Evolutionary conservation across 257 asterid species (phyloP).

Genomic region (Striga asiatica): DNA sequence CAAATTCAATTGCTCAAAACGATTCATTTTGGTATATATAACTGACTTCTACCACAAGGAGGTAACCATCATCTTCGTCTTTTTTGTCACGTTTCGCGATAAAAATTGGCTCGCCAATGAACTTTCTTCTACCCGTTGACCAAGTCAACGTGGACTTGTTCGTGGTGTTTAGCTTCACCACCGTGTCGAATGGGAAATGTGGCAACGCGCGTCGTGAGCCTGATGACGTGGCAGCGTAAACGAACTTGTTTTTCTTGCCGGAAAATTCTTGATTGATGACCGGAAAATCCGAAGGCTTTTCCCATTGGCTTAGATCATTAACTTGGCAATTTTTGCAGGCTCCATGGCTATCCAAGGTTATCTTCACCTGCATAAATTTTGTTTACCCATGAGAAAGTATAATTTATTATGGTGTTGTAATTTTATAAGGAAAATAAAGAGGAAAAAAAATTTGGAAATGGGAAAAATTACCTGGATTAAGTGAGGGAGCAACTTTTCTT

Average conservation of each 20-base stretch:
- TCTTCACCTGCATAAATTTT: constrained; percentile 40
- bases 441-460: not conserved
- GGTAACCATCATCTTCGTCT: constrained; percentile 78
- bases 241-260: constrained; percentile 38
- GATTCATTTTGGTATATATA: not conserved
- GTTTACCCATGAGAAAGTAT: no score
- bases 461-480: constrained; percentile 52
- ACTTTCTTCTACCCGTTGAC: constrained; percentile 63
- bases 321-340: constrained; percentile 37
- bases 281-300: constrained; percentile 82
- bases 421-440: not conserved
- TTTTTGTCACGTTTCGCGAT: constrained; percentile 27
- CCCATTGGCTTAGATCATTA: constrained; percentile 41
- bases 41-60: constrained; percentile 87
- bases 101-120: constrained; percentile 86
- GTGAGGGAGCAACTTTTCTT: constrained; percentile 68
- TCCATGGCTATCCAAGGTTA: constrained; percentile 45
- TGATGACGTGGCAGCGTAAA: constrained; percentile 79
- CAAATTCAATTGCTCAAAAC: no score
- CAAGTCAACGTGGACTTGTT: constrained; percentile 44
- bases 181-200: constrained; percentile 88
- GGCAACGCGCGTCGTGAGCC: constrained; percentile 79
- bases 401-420: no score
- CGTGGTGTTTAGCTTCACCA: constrained; percentile 48
- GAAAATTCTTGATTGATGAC: constrained; percentile 61